A percentile compares a stretch with the other conserved stretches of the same genome.
These are phyloP conservation scores for Beauveria australis DNA, from an alignment of 2,329 filamentous ascomycete species.

Conservation along the genomic window DNA sequence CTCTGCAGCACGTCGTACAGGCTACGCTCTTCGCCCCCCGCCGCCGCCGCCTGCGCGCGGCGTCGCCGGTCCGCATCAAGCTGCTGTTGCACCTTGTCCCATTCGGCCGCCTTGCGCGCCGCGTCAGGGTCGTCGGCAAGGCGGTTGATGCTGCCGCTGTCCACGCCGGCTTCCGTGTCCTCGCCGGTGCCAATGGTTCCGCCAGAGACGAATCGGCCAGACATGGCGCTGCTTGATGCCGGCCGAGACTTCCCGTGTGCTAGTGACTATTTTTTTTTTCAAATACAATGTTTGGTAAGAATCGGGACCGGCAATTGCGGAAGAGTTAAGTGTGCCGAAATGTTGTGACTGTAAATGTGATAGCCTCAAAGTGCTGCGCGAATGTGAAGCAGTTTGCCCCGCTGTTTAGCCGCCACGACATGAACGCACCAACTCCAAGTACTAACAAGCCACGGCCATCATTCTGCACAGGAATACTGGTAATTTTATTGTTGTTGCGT, in stretches of 20 bases:
- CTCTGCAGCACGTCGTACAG: slow-evolving; percentile 71
- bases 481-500: slow-evolving; percentile 2
- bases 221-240: slow-evolving; percentile 27
- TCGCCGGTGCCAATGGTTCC: slow-evolving; percentile 39
- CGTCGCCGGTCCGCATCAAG: slow-evolving; percentile 52
- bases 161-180: not conserved
- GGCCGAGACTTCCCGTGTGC: not conserved
- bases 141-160: not conserved
- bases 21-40: slow-evolving; percentile 42
- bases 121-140: slow-evolving; percentile 13
- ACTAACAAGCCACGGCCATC: not conserved
- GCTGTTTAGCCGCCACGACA: not conserved
- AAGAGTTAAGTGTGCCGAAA: not conserved
- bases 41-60: slow-evolving; percentile 31
- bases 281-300: not conserved
- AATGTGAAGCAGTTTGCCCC: not conserved
- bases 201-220: slow-evolving; percentile 47
- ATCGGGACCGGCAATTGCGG: not conserved
- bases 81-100: slow-evolving; percentile 56
- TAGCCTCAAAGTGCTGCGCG: not conserved
- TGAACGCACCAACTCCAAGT: not conserved
- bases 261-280: not conserved
- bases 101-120: slow-evolving; percentile 35
- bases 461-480: not conserved
- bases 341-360: not conserved